Evolutionary conservation across 2,329 filamentous ascomycete species (phyloP).

Genomic region (Lojkania enalia): DNA sequence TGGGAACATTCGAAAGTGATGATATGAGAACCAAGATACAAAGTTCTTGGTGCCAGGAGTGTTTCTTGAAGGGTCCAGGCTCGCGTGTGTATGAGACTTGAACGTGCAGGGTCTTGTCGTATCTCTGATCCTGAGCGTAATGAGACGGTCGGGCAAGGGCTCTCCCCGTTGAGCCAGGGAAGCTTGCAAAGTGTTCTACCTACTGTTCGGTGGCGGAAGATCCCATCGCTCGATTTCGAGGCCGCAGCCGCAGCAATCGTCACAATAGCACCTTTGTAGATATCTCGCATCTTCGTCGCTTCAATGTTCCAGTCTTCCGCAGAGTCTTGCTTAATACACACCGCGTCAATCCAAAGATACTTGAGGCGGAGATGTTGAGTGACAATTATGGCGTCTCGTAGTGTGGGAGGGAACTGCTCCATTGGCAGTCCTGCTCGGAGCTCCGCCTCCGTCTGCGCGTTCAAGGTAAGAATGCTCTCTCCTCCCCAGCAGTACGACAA

Average conservation of each 20-base stretch:
- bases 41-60: slow-evolving; percentile 1
- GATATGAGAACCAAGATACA: background rate
- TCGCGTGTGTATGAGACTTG: slow-evolving; percentile 1
- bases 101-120: slow-evolving; percentile 1
- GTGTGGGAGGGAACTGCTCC: slow-evolving; percentile 6
- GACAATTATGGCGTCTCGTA: slow-evolving; percentile 4
- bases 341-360: slow-evolving; percentile 9
- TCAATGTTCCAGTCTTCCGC: slow-evolving; percentile 7
- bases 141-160: background rate
- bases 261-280: slow-evolving; percentile 10
- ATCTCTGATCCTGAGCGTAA: slow-evolving; percentile 5
- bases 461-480: background rate
- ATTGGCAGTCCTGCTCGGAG: background rate
- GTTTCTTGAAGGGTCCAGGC: slow-evolving; percentile 6
- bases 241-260: slow-evolving; percentile 8
- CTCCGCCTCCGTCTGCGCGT: background rate
- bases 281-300: slow-evolving; percentile 7
- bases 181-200: background rate
- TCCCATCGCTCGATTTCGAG: slow-evolving; percentile 2
- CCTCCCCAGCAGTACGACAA: slow-evolving; percentile 9
- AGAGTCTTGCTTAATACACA: slow-evolving; percentile 7
- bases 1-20: slow-evolving; percentile 4
- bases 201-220: background rate
- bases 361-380: slow-evolving; percentile 1
- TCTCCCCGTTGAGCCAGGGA: slow-evolving; percentile 1